Evolutionary conservation across 2,329 filamentous ascomycete genomes (phyloP).

Genomic region (Trichoderma hamatum): DNA sequence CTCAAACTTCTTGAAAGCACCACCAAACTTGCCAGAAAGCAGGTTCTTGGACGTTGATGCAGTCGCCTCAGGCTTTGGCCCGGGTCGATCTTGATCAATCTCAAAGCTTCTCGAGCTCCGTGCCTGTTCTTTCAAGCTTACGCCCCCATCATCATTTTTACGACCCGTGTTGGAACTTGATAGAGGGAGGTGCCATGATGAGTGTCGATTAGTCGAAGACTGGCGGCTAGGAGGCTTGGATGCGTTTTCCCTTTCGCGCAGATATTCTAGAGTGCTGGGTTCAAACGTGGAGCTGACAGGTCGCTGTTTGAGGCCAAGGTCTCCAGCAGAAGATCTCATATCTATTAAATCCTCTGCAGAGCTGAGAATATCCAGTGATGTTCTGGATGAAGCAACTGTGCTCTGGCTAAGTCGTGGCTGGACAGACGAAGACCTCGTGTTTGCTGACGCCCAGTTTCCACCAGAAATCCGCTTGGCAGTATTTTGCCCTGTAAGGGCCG

Average conservation of each 20-base stretch:
- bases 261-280: conserved; percentile 73
- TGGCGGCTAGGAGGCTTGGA: conserved; percentile 43
- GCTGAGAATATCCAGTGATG: conserved; percentile 33
- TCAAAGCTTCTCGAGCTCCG: conserved; percentile 72
- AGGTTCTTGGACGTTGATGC: conserved; percentile 77
- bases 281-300: conserved; percentile 84
- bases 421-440: conserved; percentile 25
- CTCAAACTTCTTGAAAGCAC: conserved; percentile 93
- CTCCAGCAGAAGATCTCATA: conserved; percentile 31
- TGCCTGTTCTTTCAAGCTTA: conserved; percentile 72
- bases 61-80: conserved; percentile 74
- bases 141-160: conserved; percentile 33
- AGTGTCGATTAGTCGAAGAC: conserved; percentile 29
- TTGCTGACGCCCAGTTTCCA: conserved; percentile 14
- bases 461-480: conserved; percentile 20
- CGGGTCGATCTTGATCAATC: conserved; percentile 52
- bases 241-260: conserved; percentile 73
- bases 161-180: conserved; percentile 45
- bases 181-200: conserved; percentile 41
- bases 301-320: conserved; percentile 58
- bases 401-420: conserved; percentile 33
- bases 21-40: conserved; percentile 85
- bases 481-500: conserved; percentile 11
- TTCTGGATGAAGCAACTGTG: conserved; percentile 24
- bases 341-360: conserved; percentile 31